Conservation (phyloP, 306 rosid genomes). For the Mimosa pudica region DNA sequence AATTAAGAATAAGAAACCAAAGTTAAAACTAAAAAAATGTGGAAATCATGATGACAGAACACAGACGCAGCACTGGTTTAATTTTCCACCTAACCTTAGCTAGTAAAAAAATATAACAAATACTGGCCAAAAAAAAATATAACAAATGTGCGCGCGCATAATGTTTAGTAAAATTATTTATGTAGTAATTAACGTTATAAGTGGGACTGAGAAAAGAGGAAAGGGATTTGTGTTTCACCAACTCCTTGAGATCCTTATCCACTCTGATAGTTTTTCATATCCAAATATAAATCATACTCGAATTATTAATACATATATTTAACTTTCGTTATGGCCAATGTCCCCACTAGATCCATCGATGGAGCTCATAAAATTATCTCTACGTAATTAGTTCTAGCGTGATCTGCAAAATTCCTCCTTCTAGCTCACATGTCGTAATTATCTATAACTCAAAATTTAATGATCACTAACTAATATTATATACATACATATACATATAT, state of each 20-base stretch:
- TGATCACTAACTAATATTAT: not conserved
- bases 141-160: not conserved
- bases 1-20: not conserved
- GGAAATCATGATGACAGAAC: not conserved
- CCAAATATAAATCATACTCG: constrained; percentile 3
- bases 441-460: not conserved
- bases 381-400: constrained; percentile 33
- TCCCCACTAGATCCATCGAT: constrained; percentile 37
- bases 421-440: constrained; percentile 14
- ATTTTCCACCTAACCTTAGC: constrained; percentile 50
- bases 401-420: constrained; percentile 35
- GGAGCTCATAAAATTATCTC: not conserved
- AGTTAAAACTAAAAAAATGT: not conserved
- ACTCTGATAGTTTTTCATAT: constrained; percentile 34
- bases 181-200: not conserved
- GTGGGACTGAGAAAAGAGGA: constrained; percentile 39
- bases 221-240: constrained; percentile 75
- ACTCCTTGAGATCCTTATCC: constrained; percentile 76
- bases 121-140: no score
- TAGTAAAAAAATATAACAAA: not conserved
- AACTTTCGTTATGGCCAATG: constrained; percentile 26
- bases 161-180: constrained; percentile 14
- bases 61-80: constrained; percentile 41
- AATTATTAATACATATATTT: not conserved
- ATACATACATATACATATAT: no score